Conservation (phyloP, 148 eudicot genomes). For the Vaccinium myrtillus region DNA sequence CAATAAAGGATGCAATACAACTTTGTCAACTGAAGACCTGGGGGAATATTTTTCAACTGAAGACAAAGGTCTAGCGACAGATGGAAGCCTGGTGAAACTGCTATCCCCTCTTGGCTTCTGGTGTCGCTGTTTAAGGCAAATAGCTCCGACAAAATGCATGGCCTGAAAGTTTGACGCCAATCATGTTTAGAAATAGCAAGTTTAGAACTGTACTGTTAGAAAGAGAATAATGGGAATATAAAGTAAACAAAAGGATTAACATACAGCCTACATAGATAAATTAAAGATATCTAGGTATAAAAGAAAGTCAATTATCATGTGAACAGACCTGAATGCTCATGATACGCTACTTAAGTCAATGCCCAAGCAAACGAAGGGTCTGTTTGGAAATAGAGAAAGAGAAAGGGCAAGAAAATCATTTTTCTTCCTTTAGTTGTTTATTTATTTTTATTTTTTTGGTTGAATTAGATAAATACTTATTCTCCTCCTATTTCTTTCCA, state of each 20-base stretch:
- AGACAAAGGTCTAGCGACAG: constrained; percentile 64
- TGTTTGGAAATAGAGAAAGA: neutral
- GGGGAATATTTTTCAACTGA: constrained; percentile 57
- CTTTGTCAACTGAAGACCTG: constrained; percentile 37
- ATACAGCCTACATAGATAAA: neutral
- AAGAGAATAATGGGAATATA: neutral
- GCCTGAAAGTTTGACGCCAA: constrained; percentile 47
- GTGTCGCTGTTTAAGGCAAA: constrained; percentile 37
- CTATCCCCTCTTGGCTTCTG: constrained; percentile 33
- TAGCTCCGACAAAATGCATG: constrained; percentile 54
- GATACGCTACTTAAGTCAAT: neutral
- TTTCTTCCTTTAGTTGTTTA: neutral
- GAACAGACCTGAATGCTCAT: neutral
- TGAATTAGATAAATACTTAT: neutral
- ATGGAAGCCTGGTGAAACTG: constrained; percentile 47
- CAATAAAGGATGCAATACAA: constrained; percentile 66
- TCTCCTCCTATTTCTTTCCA: neutral
- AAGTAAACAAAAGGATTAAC: neutral
- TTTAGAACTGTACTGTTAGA: neutral
- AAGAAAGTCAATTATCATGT: neutral
- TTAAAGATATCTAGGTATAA: neutral
- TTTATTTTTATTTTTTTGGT: too few species aligned
- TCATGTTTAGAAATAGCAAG: constrained; percentile 1
- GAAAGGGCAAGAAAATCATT: neutral
- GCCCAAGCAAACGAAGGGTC: neutral